Percentiles rank a stretch among this genome's conserved stretches.
phyloP scores from a whole-genome alignment of 2,329 filamentous ascomycete genomes.

The Hymenoscyphus albidus region DNA sequence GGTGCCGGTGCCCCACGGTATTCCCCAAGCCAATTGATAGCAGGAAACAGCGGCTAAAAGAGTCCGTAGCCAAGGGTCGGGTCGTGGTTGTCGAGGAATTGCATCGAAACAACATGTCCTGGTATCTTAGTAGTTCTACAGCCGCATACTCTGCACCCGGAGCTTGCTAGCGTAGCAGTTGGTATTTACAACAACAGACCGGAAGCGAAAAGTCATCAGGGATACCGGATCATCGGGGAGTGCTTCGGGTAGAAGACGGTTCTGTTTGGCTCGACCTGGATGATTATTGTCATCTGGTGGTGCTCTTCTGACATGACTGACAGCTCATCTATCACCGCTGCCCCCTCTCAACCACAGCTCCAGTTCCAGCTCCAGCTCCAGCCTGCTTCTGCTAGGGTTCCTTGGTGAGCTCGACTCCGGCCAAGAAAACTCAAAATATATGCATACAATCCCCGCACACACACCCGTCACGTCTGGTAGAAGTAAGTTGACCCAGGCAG shows the following conservation, averaged over 20 bases:
- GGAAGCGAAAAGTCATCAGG: not conserved
- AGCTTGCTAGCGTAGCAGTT: not conserved
- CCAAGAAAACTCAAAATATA: slow-evolving; percentile 7
- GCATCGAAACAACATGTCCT: not conserved
- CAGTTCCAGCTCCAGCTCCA: not conserved
- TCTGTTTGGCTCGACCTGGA: not conserved
- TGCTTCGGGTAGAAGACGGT: not conserved
- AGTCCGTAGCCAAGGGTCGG: not conserved
- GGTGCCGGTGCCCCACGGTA: not conserved
- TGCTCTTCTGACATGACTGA: slow-evolving; percentile 6
- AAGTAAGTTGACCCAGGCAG: not conserved
- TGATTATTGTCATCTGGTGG: not conserved
- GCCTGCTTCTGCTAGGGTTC: not conserved
- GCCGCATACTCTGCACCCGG: not conserved
- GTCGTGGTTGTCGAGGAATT: not conserved
- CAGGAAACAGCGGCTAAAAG: not conserved
- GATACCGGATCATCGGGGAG: not conserved
- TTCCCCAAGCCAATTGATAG: not conserved
- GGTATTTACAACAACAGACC: not conserved
- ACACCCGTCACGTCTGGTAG: not conserved
- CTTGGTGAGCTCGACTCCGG: slow-evolving; percentile 1
- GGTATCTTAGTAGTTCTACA: not conserved
- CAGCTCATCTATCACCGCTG: slow-evolving; percentile 3
- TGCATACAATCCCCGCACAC: slow-evolving; percentile 4
- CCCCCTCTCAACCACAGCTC: not conserved